Percentiles rank a stretch among this genome's conserved stretches.
These are phyloP conservation scores for Leishmania gerbilli DNA, from an alignment of 208 protist species.

Conservation along the genomic window DNA sequence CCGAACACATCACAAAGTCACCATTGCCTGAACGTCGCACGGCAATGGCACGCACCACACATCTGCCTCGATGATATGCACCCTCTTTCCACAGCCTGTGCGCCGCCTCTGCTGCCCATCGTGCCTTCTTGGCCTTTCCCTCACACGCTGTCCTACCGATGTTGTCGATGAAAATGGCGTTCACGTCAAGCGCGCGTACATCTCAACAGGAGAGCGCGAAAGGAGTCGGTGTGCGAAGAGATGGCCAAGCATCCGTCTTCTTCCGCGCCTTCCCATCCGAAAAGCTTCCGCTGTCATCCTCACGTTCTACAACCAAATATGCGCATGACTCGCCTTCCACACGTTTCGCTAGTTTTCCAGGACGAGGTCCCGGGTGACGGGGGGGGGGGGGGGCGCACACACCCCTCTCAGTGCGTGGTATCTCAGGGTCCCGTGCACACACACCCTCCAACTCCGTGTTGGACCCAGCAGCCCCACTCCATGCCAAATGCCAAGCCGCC, in stretches of 20 bases:
- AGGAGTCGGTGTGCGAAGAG: background rate
- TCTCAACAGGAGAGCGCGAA: background rate
- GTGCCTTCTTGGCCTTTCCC: background rate
- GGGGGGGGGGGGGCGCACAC: background rate
- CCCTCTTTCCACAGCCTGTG: background rate
- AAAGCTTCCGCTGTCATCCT: background rate
- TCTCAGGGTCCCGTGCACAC: background rate
- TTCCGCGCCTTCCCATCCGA: background rate
- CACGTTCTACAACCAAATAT: background rate
- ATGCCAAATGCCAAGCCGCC: background rate
- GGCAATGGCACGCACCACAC: background rate
- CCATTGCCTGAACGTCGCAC: background rate
- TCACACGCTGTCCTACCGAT: background rate
- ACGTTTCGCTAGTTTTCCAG: background rate
- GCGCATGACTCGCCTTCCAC: background rate
- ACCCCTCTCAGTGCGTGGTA: background rate
- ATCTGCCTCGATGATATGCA: background rate
- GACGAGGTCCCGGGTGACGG: no score
- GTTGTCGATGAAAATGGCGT: background rate
- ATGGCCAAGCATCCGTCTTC: background rate
- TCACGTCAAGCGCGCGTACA: background rate
- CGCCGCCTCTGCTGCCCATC: background rate
- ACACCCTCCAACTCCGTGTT: no score
- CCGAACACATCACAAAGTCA: background rate
- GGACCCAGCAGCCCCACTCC: no score